These are phyloP conservation scores for Exophiala xenobiotica DNA, from an alignment of 2,329 filamentous ascomycete genomes.

Conservation along the genomic window DNA sequence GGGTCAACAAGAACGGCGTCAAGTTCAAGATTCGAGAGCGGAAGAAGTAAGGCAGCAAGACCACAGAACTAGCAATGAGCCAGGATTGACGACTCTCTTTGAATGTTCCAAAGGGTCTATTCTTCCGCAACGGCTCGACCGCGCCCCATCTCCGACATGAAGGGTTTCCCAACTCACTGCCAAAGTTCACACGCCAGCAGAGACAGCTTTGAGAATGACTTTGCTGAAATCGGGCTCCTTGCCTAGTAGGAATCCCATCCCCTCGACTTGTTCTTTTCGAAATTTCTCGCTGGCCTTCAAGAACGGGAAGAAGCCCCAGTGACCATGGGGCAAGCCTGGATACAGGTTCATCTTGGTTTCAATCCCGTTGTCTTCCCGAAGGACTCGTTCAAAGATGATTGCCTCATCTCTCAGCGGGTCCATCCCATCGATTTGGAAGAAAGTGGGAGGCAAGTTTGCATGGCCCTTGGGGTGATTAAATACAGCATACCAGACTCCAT, in stretches of 20 bases:
- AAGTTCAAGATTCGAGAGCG: slow-evolving; percentile 65
- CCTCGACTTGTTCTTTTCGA: slow-evolving; percentile 31
- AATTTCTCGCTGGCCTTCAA: slow-evolving; percentile 30
- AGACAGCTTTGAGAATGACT: slow-evolving; percentile 10
- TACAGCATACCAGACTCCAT: slow-evolving; percentile 20
- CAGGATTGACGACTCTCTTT: no score
- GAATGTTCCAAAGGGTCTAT: no score
- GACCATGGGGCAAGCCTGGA: slow-evolving; percentile 36
- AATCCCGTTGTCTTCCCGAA: slow-evolving; percentile 30
- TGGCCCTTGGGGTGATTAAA: slow-evolving; percentile 31
- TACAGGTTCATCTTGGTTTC: slow-evolving; percentile 35
- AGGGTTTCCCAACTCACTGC: no score
- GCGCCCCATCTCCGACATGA: no score
- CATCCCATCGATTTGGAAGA: slow-evolving; percentile 33
- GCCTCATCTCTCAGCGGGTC: slow-evolving; percentile 33
- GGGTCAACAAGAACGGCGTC: slow-evolving; percentile 62
- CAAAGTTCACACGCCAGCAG: slow-evolving; percentile 17
- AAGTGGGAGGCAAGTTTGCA: slow-evolving; percentile 31
- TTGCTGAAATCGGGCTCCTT: slow-evolving; percentile 24
- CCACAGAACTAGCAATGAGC: no score
- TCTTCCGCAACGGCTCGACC: no score
- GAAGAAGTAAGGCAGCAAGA: slow-evolving; percentile 52
- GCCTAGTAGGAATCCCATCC: slow-evolving; percentile 27
- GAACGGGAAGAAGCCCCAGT: slow-evolving; percentile 34
- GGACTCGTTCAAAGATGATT: slow-evolving; percentile 31